Evolutionary conservation across 352 stramenopile genomes (phyloP).

Genomic region (Phytophthora aleatoria): DNA sequence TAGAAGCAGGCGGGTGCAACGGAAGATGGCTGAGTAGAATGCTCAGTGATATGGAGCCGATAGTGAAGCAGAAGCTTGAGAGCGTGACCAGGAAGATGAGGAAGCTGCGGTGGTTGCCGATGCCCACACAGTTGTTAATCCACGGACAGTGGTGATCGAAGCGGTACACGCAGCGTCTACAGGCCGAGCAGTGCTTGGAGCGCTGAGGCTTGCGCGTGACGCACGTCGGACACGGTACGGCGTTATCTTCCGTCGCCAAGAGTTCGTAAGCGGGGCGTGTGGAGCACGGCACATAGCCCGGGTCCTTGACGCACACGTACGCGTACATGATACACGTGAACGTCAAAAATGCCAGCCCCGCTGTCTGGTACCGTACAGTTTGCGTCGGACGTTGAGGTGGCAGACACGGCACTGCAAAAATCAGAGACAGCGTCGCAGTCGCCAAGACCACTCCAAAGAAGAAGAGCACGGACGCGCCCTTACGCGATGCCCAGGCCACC

Average conservation of each 20-base stretch:
- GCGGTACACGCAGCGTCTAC: slow-evolving; percentile 74
- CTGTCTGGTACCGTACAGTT: slow-evolving; percentile 29
- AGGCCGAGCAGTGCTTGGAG: slow-evolving; percentile 85
- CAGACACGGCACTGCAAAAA: slow-evolving; percentile 62
- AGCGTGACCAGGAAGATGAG: slow-evolving; percentile 68
- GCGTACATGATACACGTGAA: slow-evolving; percentile 68
- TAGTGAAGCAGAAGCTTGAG: slow-evolving; percentile 50
- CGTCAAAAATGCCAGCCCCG: slow-evolving; percentile 43
- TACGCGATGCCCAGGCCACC: slow-evolving; percentile 64
- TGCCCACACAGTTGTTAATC: slow-evolving; percentile 87
- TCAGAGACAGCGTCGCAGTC: slow-evolving; percentile 52
- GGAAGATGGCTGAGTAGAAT: slow-evolving; percentile 54
- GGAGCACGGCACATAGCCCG: slow-evolving; percentile 71
- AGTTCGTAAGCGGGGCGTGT: slow-evolving; percentile 72
- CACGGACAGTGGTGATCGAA: slow-evolving; percentile 89
- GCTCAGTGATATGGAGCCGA: slow-evolving; percentile 50
- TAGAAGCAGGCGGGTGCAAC: slow-evolving; percentile 33
- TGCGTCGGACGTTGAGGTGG: slow-evolving; percentile 13
- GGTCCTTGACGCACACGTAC: slow-evolving; percentile 82
- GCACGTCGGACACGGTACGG: slow-evolving; percentile 79
- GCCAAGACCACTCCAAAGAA: slow-evolving; percentile 69
- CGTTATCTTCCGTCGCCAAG: slow-evolving; percentile 65
- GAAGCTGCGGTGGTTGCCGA: slow-evolving; percentile 77
- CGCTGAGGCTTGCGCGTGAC: slow-evolving; percentile 75
- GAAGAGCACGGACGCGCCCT: slow-evolving; percentile 68